Base-by-base conservation (phyloP, 1,139 yeast species). In the Yamadazyma conglobata region DNA sequence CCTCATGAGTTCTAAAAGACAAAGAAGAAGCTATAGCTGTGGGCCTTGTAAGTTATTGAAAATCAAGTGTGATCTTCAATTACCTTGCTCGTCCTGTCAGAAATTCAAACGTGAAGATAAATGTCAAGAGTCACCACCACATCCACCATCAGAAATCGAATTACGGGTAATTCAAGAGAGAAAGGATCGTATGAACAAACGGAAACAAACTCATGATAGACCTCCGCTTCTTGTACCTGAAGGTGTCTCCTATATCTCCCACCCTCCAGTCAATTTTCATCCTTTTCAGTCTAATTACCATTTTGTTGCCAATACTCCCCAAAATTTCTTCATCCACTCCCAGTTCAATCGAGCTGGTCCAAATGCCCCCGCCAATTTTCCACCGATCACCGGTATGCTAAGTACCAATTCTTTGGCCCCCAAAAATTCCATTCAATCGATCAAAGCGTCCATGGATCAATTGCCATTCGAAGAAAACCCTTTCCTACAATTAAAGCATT, bases 31-130 rank as follows among this genome's bases (percentile, higher is more conserved):
- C 18, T 74, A 74, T 45, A 69, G 72, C 35, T 74, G 80, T 49
- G 79, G 79, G 0, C 77, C 77, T 3, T 74, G 80, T 43, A 72
- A 71, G 43, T 48, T 57, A 17, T 64, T 70, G 30, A 74, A 74
- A 47, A 69, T 73, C 40, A 72, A 71, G 41, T 74, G 80, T 52
- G 77, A 74, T 39, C 60, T 71, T 32, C 50, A 56, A 27, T 52
- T 56, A 7, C 79, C 79, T 0, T 74, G 80, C 46, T 53, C 68
- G 2, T 60, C 73, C 15, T 74, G 80, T 46, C 44, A 52, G 15
- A 59, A 63, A 31, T 69, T 70, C 41, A 63, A 62, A 35, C 50
- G 78, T 28, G 54, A 47, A 10, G 57, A 54, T 22, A 52, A 60
- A 35, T 71, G 77, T 43, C 33, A 54, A 14, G 42, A 42, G 15